phyloP scores from a whole-genome alignment of 2,329 filamentous ascomycete genomes.

The Macrophomina phaseolina region DNA sequence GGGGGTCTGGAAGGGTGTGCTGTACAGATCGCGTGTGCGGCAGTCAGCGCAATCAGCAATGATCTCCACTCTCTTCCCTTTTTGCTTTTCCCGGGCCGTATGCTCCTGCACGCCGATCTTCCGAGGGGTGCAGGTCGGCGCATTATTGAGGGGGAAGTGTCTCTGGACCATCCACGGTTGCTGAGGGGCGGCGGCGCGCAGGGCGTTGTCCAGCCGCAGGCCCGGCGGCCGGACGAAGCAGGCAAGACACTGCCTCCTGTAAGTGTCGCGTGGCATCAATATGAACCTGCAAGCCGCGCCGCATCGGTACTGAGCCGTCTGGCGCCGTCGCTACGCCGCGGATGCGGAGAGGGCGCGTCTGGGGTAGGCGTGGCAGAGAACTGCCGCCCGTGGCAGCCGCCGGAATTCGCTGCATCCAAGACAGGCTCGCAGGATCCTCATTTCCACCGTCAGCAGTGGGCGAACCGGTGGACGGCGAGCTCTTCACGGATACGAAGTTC shows the following conservation, averaged over 20 bases:
- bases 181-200: neutral
- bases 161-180: neutral
- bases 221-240: neutral
- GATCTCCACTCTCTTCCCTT: conserved; percentile 2
- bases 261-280: conserved; percentile 5
- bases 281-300: neutral
- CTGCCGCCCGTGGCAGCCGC: conserved; percentile 2
- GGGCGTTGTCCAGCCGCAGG: conserved; percentile 16
- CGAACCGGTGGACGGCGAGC: neutral
- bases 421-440: neutral
- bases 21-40: conserved; percentile 3
- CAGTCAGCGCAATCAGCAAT: neutral
- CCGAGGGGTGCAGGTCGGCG: conserved; percentile 1
- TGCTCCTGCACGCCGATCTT: conserved; percentile 14
- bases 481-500: neutral
- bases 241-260: neutral
- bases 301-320: conserved; percentile 3
- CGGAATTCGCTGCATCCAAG: neutral
- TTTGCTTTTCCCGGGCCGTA: conserved; percentile 16
- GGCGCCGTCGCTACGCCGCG: neutral
- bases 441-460: neutral
- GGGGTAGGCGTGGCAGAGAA: neutral
- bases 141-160: neutral
- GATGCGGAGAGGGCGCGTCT: conserved; percentile 10
- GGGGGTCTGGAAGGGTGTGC: conserved; percentile 9